These are phyloP conservation scores for Colletotrichum australisinense DNA, from an alignment of 2,329 filamentous ascomycete genomes.

Conservation along the genomic window DNA sequence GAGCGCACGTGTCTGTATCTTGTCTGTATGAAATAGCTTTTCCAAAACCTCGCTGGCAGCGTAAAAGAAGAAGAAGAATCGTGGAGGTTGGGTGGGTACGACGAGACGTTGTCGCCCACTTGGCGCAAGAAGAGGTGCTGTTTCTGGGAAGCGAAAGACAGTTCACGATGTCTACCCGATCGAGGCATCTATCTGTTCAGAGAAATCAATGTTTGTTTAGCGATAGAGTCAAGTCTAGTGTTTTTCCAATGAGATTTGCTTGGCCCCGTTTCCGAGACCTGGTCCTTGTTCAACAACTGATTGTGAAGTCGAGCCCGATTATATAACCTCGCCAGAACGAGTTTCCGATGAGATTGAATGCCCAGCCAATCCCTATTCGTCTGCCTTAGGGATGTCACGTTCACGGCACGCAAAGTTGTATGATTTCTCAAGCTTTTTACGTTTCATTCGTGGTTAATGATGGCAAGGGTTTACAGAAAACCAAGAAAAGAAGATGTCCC, in stretches of 20 bases:
- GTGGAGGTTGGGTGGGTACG: neutral
- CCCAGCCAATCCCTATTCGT: no score
- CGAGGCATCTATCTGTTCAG: neutral
- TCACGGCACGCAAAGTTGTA: neutral
- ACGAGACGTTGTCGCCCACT: neutral
- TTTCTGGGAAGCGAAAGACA: constrained; percentile 1
- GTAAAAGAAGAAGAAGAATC: neutral
- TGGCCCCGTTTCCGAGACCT: neutral
- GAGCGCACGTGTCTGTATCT: neutral
- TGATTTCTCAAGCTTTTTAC: neutral
- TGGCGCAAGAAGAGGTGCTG: neutral
- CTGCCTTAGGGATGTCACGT: no score
- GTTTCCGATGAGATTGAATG: no score
- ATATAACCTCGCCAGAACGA: no score
- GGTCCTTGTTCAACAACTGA: no score
- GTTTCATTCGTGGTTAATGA: neutral
- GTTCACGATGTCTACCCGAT: neutral
- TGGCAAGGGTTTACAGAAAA: neutral
- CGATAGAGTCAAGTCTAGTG: neutral
- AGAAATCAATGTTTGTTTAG: neutral
- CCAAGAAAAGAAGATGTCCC: neutral
- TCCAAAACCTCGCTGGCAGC: neutral
- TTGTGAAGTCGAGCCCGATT: no score
- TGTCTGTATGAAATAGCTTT: neutral
- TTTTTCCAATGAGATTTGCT: neutral